phyloP scores from a whole-genome alignment of 305 asterid species.

The Rubia balearica region DNA sequence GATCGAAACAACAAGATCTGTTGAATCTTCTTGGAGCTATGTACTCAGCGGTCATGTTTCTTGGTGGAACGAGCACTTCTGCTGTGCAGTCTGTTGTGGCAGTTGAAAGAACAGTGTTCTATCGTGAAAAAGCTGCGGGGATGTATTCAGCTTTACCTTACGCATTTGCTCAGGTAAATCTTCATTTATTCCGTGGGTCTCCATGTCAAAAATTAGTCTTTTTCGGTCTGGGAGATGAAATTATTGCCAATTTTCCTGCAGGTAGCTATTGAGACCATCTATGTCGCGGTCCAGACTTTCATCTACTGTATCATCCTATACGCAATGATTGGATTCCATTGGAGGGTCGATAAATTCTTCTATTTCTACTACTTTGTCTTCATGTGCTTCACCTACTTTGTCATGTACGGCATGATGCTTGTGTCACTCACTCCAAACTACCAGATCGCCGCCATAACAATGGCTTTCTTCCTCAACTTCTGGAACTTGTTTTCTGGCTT shows the following conservation, averaged over 20 bases:
- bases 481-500: slow-evolving; percentile 96
- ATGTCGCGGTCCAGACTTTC: slow-evolving; percentile 57
- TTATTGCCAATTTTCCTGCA: slow-evolving; percentile 19
- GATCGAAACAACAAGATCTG: slow-evolving; percentile 73
- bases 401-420: slow-evolving; percentile 91
- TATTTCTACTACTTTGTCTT: slow-evolving; percentile 77
- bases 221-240: background rate
- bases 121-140: slow-evolving; percentile 96
- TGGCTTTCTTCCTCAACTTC: slow-evolving; percentile 93
- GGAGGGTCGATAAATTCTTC: slow-evolving; percentile 60
- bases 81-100: slow-evolving; percentile 85
- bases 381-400: slow-evolving; percentile 88
- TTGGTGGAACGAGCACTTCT: slow-evolving; percentile 79
- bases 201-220: background rate
- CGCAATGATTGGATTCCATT: slow-evolving; percentile 83
- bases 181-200: background rate
- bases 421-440: slow-evolving; percentile 90
- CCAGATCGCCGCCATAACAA: slow-evolving; percentile 76
- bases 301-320: slow-evolving; percentile 69
- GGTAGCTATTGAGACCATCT: slow-evolving; percentile 76
- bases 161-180: slow-evolving; percentile 82
- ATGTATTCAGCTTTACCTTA: slow-evolving; percentile 90
- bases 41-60: slow-evolving; percentile 81
- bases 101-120: slow-evolving; percentile 82
- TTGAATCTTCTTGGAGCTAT: slow-evolving; percentile 76